Conservation (phyloP, 2,329 filamentous ascomycete species). For the Akanthomyces uredinophilus region DNA sequence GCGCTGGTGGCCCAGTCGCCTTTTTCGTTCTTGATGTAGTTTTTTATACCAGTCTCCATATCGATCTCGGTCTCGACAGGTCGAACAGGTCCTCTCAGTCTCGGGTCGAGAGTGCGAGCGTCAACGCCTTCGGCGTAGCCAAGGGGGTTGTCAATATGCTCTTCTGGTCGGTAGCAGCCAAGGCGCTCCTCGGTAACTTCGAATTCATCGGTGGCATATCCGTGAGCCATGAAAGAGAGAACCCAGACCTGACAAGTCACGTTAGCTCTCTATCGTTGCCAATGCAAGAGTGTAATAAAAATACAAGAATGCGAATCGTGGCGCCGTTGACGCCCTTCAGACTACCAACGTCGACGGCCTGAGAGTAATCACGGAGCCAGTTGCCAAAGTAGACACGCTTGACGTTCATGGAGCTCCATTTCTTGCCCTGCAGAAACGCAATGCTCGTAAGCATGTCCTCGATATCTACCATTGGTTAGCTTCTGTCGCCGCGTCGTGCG, state of each 20-base stretch:
- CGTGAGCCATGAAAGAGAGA: slow-evolving; percentile 74
- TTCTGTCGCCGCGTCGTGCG: neutral
- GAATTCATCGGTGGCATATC: slow-evolving; percentile 81
- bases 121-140: slow-evolving; percentile 84
- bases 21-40: slow-evolving; percentile 91
- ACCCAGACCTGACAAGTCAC: slow-evolving; percentile 57
- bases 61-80: slow-evolving; percentile 70
- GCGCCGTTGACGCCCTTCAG: slow-evolving; percentile 73
- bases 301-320: slow-evolving; percentile 68
- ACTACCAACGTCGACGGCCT: slow-evolving; percentile 75
- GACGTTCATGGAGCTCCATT: slow-evolving; percentile 76
- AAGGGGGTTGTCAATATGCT: slow-evolving; percentile 71
- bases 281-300: slow-evolving; percentile 10
- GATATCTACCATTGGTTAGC: slow-evolving; percentile 49
- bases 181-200: slow-evolving; percentile 77
- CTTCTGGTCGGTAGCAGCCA: slow-evolving; percentile 74
- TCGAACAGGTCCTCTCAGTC: slow-evolving; percentile 74
- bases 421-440: slow-evolving; percentile 72
- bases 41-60: slow-evolving; percentile 87
- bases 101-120: slow-evolving; percentile 73
- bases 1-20: slow-evolving; percentile 86
- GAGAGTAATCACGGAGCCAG: slow-evolving; percentile 81
- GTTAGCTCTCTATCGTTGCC: slow-evolving; percentile 1
- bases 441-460: slow-evolving; percentile 77
- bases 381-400: slow-evolving; percentile 81